Base-by-base conservation (phyloP, 176 grass and related monocot species). In the Zoysia japonica region DNA sequence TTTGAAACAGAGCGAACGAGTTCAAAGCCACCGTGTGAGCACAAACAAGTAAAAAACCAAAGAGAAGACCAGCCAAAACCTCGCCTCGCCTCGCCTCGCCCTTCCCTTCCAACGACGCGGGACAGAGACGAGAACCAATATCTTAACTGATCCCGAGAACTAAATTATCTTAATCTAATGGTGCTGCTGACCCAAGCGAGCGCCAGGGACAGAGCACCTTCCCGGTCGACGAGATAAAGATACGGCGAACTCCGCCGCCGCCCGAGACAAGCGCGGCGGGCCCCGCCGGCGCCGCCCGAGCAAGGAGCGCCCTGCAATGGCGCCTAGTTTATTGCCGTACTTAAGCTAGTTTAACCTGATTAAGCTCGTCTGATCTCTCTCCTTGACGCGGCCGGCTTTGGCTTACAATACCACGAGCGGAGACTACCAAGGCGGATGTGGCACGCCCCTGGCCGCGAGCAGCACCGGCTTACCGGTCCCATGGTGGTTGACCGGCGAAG, bases 241-340 rank as follows among this genome's bases (percentile, higher is more conserved):
- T 72, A 28, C 8, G 68, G 19, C 36, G 48, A 40, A 17, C 68
- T 53, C 47, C 17, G 1, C 8, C 71, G 41, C 28, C 61, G 9
- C 11, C 15, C 37, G 15, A 15, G n/a, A 2, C 8, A n/a, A n/a
- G 54, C 54, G 0, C 14, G 6, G 7, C 45, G 68, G 50, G 43
- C 42, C 49, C 83, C 7, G 1, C 77, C 4, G 5, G 7, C 37
- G 11, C 84, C 84, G 78, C 84, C 84, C 78, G 37, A 86, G 54
- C 84, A 38, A 20, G 8, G 8, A 79, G 75, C 12, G 45, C 83
- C 75, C 68, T 5, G 68, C 83, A 8, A 59, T 70, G 51, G 52
- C 17, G 39, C 16, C 17, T 59, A 12, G 71, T 74, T 74, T 59
- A 74, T 57, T 74, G 49, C 37, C 15, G 36, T 39, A 20, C 51